Percentiles rank a stretch among this genome's conserved stretches.
Conservation (phyloP, 805 yeast species). For the Wickerhamiella azyma region DNA sequence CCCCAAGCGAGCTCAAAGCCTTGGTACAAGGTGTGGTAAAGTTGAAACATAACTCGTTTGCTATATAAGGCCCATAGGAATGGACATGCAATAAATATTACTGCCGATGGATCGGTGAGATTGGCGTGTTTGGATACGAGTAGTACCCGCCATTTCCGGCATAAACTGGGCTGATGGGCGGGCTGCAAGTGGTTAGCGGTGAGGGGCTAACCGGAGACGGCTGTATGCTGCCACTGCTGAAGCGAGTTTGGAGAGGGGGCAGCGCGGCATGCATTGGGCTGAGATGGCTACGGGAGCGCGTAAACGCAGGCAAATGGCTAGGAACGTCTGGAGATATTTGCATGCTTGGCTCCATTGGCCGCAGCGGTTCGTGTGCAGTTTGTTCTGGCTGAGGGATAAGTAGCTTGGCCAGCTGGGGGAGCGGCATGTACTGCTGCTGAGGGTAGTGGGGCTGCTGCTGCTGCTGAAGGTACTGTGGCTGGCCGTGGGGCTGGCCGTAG, state of each 20-base stretch:
- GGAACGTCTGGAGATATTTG: background rate
- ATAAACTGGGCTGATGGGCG: background rate
- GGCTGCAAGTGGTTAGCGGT: background rate
- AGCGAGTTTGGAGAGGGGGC: conserved; percentile 1
- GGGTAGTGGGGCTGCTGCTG: background rate
- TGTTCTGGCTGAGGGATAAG: background rate
- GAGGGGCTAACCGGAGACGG: background rate
- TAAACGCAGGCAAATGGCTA: background rate
- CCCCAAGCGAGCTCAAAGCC: background rate
- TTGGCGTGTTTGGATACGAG: background rate
- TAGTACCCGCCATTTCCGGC: background rate
- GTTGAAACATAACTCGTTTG: background rate
- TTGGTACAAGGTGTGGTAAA: conserved; percentile 5
- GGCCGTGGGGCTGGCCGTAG: too few species aligned
- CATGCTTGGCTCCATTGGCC: background rate
- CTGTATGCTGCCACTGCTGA: background rate
- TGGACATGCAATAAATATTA: background rate
- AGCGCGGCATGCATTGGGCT: conserved; percentile 6
- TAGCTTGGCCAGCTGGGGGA: background rate
- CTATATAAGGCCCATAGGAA: background rate
- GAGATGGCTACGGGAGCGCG: background rate
- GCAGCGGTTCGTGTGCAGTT: background rate
- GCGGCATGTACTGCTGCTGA: background rate
- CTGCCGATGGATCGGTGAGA: background rate
- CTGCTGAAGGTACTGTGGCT: background rate